Conservation (phyloP, 2,329 filamentous ascomycete genomes). For the Fusarium palustre region DNA sequence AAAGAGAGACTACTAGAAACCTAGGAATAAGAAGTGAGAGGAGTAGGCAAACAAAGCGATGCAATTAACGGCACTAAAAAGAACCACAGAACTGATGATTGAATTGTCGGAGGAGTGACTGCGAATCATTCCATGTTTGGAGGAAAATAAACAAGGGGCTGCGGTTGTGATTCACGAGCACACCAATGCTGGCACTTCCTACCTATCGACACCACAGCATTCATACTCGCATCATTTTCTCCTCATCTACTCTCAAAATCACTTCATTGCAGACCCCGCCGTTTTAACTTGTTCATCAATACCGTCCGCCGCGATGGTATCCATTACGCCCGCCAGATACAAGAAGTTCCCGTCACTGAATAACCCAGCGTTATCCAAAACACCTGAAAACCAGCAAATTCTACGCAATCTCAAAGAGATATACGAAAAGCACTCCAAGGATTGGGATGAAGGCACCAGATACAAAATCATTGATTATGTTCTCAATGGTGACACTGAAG, state of each 20-base stretch:
- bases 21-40: too few species aligned
- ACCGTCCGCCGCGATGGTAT: background rate
- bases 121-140: background rate
- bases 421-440: background rate
- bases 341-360: background rate
- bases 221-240: background rate
- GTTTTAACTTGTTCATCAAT: background rate
- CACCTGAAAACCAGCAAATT: background rate
- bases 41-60: background rate
- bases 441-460: slow-evolving; percentile 3
- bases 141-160: background rate
- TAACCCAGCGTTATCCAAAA: background rate
- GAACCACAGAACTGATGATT: too few species aligned
- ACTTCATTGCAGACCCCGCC: background rate
- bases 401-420: background rate
- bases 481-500: background rate
- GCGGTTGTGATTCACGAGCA: background rate
- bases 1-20: too few species aligned
- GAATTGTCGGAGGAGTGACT: background rate
- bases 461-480: background rate
- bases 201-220: background rate
- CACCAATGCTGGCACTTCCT: background rate
- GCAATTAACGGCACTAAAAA: background rate
- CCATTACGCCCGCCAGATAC: background rate
- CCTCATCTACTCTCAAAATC: background rate